These are phyloP conservation scores for Ceratocystis huliohia DNA, from an alignment of 2,329 filamentous ascomycete species.

Conservation along the genomic window DNA sequence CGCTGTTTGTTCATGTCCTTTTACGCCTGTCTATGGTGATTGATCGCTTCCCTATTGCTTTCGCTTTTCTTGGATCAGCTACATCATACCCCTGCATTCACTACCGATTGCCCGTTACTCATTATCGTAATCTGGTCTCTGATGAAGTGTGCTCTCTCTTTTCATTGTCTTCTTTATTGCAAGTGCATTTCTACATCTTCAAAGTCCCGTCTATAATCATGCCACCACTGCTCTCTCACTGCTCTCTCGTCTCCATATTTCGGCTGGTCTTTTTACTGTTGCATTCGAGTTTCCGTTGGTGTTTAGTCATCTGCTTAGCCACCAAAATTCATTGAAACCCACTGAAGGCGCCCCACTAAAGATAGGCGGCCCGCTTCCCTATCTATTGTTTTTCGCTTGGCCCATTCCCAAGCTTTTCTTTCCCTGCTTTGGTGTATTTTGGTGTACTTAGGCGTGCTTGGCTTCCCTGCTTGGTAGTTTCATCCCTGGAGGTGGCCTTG, in stretches of 20 bases:
- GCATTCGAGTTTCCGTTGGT: not conserved
- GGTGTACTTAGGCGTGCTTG: not conserved
- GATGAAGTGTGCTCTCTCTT: not conserved
- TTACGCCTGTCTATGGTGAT: not conserved
- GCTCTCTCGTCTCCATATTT: not conserved
- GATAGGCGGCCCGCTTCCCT: not conserved
- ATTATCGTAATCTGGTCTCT: not conserved
- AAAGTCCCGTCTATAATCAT: not conserved
- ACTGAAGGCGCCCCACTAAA: not conserved
- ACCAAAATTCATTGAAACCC: not conserved
- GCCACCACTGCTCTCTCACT: not conserved
- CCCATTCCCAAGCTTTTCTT: not conserved
- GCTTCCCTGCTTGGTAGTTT: not conserved
- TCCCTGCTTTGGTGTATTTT: not conserved
- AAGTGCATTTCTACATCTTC: not conserved
- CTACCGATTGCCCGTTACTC: not conserved
- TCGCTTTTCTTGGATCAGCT: too few species aligned
- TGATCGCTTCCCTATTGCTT: not conserved
- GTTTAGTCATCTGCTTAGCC: constrained; percentile 1
- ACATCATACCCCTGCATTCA: not conserved
- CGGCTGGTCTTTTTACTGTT: not conserved
- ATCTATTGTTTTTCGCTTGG: not conserved
- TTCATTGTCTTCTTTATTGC: not conserved
- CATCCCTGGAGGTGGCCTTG: not conserved
- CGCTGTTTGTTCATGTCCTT: not conserved